Percentiles rank a stretch among this genome's conserved stretches.
phyloP scores from a whole-genome alignment of 1,139 yeast species.

The Suhomyces chickasaworum region DNA sequence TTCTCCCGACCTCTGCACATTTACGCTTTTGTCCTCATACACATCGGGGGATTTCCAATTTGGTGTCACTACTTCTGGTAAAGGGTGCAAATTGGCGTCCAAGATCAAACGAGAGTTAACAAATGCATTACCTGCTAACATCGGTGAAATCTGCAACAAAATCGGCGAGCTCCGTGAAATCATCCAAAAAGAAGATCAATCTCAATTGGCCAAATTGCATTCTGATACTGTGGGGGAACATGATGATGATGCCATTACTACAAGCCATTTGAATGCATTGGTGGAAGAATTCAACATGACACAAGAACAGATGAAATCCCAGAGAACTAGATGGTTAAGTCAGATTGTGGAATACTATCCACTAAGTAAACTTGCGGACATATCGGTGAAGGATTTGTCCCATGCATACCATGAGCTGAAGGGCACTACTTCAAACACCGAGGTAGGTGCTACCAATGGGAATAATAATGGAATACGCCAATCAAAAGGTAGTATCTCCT shows the following conservation, averaged over 20 bases:
- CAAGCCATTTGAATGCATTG: conserved; percentile 58
- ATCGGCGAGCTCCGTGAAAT: conserved; percentile 65
- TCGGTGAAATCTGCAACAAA: conserved; percentile 66
- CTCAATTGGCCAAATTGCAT: conserved; percentile 23
- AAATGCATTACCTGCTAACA: conserved; percentile 63
- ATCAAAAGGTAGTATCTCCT: conserved; percentile 62
- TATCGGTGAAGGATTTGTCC: conserved; percentile 60
- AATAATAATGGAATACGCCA: neutral
- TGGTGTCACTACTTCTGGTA: conserved; percentile 85
- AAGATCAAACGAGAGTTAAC: conserved; percentile 77
- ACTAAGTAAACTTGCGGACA: conserved; percentile 55
- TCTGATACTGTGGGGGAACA: conserved; percentile 48
- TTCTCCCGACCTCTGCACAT: conserved; percentile 69
- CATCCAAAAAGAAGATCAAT: conserved; percentile 57
- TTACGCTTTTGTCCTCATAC: conserved; percentile 73
- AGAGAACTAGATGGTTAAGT: conserved; percentile 80
- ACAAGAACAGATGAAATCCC: conserved; percentile 52
- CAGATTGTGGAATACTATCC: conserved; percentile 95
- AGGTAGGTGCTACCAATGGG: no score
- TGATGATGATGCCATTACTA: conserved; percentile 72
- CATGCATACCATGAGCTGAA: conserved; percentile 33
- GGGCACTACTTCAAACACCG: no score
- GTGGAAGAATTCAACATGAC: conserved; percentile 63
- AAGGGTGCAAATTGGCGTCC: conserved; percentile 85
- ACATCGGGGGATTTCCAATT: conserved; percentile 74